Evolutionary conservation across 179 eudicot genomes (phyloP).

Genomic region (Drosera spatulata): DNA sequence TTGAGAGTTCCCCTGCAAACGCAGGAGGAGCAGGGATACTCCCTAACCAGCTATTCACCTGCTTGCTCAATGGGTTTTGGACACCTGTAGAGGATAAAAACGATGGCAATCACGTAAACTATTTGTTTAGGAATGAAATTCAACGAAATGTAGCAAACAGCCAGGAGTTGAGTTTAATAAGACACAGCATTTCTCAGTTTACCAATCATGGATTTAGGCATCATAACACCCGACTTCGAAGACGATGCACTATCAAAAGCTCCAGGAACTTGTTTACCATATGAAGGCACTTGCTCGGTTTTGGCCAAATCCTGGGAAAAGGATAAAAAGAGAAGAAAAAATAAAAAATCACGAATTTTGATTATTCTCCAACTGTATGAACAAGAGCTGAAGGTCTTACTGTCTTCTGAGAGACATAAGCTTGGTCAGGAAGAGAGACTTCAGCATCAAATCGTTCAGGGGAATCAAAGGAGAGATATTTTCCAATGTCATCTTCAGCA

Average conservation of each 20-base stretch:
- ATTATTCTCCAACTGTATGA: background rate
- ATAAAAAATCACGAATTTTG: background rate
- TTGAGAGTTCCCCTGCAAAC: conserved; percentile 64
- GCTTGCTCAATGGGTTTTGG: conserved; percentile 34
- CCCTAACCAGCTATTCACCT: conserved; percentile 56
- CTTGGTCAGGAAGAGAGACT: background rate
- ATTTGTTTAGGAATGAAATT: background rate
- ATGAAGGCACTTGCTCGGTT: conserved; percentile 19
- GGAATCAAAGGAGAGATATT: conserved; percentile 30
- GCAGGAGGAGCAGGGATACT: conserved; percentile 69
- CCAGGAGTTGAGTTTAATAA: background rate
- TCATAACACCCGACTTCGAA: conserved; percentile 29
- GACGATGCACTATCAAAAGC: conserved; percentile 36
- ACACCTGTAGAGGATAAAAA: conserved; percentile 32
- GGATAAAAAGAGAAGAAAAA: background rate
- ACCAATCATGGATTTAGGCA: conserved; percentile 35
- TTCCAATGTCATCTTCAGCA: conserved; percentile 34
- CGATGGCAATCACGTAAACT: background rate
- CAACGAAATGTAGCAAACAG: background rate
- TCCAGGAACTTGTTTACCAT: conserved; percentile 17
- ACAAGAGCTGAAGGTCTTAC: background rate
- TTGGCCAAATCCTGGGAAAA: conserved; percentile 22
- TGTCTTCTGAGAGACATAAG: background rate
- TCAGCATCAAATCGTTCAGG: conserved; percentile 4
- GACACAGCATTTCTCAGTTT: background rate